Evolutionary conservation across 805 yeast genomes (phyloP), one percentile per base, ranked within the genome.

Genomic region (Suhomyces vadensis): DNA sequence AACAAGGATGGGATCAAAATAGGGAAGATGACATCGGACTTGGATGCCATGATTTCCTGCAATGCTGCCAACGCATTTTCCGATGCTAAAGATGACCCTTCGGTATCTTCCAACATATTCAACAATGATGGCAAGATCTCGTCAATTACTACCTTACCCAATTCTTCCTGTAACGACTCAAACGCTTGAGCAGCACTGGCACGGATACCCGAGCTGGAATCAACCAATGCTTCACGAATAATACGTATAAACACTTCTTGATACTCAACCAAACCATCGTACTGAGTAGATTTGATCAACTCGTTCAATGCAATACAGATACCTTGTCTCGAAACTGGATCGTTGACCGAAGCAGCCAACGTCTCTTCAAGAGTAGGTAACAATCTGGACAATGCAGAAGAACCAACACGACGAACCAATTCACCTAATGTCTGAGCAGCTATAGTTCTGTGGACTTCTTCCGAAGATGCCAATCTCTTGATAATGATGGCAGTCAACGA

Each of bases 341-440:
- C 71, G 56, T 86, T 94, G 43, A 77, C 67, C 23, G 78, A 60
- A n/a, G 74, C 69, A 11, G 71, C 58, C 50, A 86, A 68, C 1
- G 88, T 77, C 31, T 77, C 78, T 53, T 87, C 85, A 55, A 92
- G 71, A 4, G 95, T 85, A 35, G 99, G 99, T 48, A 94, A 71
- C 49, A 94, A 69, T 60, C 87, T 89, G 2, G 88, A 73, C 50
- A 94, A 75, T 0, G 97, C 95, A 55, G 84, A 84, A 22, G 88
- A 81, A 48, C 97, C 97, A 44, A 90, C 96, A 58, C 99, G 79
- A 58, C 92, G 87, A 36, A 90, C 97, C 72, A 91, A 75, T 58
- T 94, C 99, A 55, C 97, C 97, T 49, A 94, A 75, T 0, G 98
- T 87, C 44, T 86, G 85, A 24, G 97, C 97, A 45, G 96, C 97